phyloP scores from a whole-genome alignment of 345 rosid species.

The Psidium guajava region DNA sequence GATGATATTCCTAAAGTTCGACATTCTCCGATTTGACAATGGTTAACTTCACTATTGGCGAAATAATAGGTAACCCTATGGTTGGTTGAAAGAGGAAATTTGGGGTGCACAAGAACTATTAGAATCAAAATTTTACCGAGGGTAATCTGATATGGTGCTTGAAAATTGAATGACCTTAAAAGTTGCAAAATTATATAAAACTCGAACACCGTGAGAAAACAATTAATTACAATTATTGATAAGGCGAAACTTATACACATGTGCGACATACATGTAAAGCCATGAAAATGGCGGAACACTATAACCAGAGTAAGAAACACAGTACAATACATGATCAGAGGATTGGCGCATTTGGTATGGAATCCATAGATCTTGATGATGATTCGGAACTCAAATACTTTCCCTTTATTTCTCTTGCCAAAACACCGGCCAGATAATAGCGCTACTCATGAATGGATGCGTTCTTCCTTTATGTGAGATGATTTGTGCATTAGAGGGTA shows the following conservation, averaged over 20 bases:
- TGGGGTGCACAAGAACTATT: not conserved
- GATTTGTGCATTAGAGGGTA: too few relatives aligned
- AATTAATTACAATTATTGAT: not conserved
- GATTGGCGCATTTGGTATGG: too few relatives aligned
- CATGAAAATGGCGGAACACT: too few relatives aligned
- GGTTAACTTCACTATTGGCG: not conserved
- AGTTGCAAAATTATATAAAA: not conserved
- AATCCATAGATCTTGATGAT: too few relatives aligned
- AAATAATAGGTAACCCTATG: not conserved
- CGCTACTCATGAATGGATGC: too few relatives aligned
- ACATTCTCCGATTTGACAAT: not conserved
- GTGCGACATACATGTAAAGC: too few relatives aligned
- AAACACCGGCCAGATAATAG: too few relatives aligned
- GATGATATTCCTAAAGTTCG: not conserved
- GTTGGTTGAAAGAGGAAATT: not conserved
- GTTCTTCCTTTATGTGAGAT: too few relatives aligned
- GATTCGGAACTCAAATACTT: too few relatives aligned
- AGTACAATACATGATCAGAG: too few relatives aligned
- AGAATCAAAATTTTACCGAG: not conserved
- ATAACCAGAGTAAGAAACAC: too few relatives aligned
- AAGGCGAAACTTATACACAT: not conserved
- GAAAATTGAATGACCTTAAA: not conserved
- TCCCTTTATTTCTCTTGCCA: too few relatives aligned
- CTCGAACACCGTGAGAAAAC: accelerated
- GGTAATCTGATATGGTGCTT: not conserved